Evolutionary conservation across 768 basidiomycete species (phyloP).

Genomic region (Pholiota conissans): DNA sequence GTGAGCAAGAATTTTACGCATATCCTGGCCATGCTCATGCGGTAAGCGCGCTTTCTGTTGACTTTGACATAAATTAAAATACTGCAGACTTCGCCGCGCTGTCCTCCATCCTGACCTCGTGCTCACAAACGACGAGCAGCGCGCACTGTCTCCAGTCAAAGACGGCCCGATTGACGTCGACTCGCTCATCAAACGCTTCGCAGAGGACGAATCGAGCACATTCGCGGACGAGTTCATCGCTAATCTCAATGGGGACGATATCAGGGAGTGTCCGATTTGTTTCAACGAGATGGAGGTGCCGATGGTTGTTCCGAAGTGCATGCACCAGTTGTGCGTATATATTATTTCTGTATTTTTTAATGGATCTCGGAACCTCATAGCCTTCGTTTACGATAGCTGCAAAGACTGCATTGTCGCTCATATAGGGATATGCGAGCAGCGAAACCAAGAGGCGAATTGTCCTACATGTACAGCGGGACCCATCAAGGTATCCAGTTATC

Average conservation of each 20-base stretch:
- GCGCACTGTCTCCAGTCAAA: conserved; percentile 33
- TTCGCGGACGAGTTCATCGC: conserved; percentile 70
- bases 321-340: conserved; percentile 68
- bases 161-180: conserved; percentile 55
- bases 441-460: conserved; percentile 70
- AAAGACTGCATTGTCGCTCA: conserved; percentile 87
- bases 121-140: conserved; percentile 48
- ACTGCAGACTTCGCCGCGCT: conserved; percentile 77
- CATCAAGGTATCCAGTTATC: conserved; percentile 44
- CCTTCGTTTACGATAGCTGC: conserved; percentile 46
- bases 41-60: conserved; percentile 43
- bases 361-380: too few relatives aligned
- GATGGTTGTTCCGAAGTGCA: conserved; percentile 70
- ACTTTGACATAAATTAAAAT: conserved; percentile 1
- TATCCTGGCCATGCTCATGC: conserved; percentile 94
- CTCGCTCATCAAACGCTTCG: conserved; percentile 56
- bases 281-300: conserved; percentile 74
- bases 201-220: conserved; percentile 37
- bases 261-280: conserved; percentile 78
- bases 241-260: conserved; percentile 53
- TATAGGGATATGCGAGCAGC: conserved; percentile 67
- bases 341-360: background rate
- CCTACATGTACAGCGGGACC: conserved; percentile 79
- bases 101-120: conserved; percentile 91
- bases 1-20: conserved; percentile 81